Percentiles rank a stretch among this genome's conserved stretches.
Conservation (phyloP, 2,329 filamentous ascomycete genomes). For the Monosporascus sp. region DNA sequence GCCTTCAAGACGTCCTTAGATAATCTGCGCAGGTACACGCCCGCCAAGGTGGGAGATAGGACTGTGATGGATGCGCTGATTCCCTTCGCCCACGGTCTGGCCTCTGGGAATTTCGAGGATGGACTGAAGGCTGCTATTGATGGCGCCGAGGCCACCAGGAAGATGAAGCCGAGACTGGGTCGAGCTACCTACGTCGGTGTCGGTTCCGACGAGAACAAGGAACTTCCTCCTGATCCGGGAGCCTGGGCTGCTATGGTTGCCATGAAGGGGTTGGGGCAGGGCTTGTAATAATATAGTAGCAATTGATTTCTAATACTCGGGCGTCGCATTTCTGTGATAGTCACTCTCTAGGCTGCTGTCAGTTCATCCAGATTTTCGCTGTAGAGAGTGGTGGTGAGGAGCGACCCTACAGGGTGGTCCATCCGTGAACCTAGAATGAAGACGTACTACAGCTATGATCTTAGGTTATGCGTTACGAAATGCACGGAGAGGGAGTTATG, state of each 20-base stretch:
- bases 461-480: not conserved
- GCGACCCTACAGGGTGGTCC: too few species aligned
- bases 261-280: conserved; percentile 33
- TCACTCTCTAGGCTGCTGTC: too few species aligned
- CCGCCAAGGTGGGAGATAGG: conserved; percentile 49
- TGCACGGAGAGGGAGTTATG: too few species aligned
- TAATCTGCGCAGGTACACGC: conserved; percentile 46
- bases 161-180: conserved; percentile 59
- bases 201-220: conserved; percentile 42
- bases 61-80: conserved; percentile 54
- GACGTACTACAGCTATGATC: too few species aligned
- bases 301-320: too few species aligned
- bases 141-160: conserved; percentile 58
- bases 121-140: conserved; percentile 53
- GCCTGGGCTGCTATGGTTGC: conserved; percentile 63
- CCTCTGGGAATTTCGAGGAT: conserved; percentile 44
- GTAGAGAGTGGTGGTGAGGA: too few species aligned
- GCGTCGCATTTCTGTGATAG: too few species aligned
- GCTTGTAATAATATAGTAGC: conserved; percentile 8
- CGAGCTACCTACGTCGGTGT: conserved; percentile 63
- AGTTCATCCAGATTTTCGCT: too few species aligned
- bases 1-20: conserved; percentile 38
- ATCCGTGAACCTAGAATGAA: too few species aligned
- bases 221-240: conserved; percentile 61
- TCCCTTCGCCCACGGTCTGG: conserved; percentile 44